Evolutionary conservation across 2,329 filamentous ascomycete species (phyloP).

Genomic region (Capronia epimyces): DNA sequence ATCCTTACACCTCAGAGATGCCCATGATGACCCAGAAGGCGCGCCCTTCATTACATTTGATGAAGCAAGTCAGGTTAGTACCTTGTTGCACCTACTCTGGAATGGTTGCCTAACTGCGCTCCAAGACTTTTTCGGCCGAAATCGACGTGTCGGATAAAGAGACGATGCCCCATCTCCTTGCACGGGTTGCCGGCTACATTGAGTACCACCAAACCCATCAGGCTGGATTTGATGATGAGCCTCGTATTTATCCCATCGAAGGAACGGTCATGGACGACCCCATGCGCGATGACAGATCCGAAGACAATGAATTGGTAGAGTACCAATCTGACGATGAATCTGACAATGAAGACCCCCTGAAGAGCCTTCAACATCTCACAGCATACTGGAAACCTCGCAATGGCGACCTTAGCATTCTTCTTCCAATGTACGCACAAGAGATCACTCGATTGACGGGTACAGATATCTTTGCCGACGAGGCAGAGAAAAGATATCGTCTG

Average conservation of each 20-base stretch:
- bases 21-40: constrained; percentile 13
- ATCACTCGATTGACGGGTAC: constrained; percentile 22
- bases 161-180: constrained; percentile 12
- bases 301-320: constrained; percentile 12
- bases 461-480: constrained; percentile 20
- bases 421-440: constrained; percentile 19
- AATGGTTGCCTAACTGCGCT: constrained; percentile 8
- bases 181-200: constrained; percentile 19
- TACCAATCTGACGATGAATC: constrained; percentile 21
- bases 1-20: constrained; percentile 9
- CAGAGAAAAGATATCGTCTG: constrained; percentile 22
- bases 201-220: constrained; percentile 9
- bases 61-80: constrained; percentile 12
- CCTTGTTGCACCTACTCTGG: background rate
- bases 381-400: constrained; percentile 23
- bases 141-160: constrained; percentile 14
- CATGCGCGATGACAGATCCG: constrained; percentile 11
- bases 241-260: constrained; percentile 15
- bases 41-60: constrained; percentile 23
- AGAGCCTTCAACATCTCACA: constrained; percentile 17
- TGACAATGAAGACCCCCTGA: constrained; percentile 17
- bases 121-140: constrained; percentile 22
- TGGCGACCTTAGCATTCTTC: constrained; percentile 24
- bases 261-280: constrained; percentile 16
- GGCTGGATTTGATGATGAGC: constrained; percentile 16